A percentile compares a stretch with the other conserved stretches of the same genome.
These are phyloP conservation scores for Metschnikowia matae DNA, from an alignment of 805 yeast species.

Conservation along the genomic window DNA sequence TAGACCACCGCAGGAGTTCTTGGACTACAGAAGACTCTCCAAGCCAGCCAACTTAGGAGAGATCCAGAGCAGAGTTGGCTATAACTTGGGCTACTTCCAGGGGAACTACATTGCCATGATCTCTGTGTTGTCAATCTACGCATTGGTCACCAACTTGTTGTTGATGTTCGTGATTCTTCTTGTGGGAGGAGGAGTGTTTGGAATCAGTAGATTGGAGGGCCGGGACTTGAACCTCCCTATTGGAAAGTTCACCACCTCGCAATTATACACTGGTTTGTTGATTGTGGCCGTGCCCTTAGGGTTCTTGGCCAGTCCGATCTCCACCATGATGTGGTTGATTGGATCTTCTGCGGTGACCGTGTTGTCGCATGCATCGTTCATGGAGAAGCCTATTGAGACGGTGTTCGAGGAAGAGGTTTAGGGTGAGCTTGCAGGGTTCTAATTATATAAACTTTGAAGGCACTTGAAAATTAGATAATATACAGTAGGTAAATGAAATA, in stretches of 20 bases:
- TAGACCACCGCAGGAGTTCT: conserved; percentile 90
- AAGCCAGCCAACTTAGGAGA: conserved; percentile 90
- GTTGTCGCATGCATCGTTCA: conserved; percentile 78
- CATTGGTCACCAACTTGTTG: conserved; percentile 79
- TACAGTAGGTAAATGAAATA: background rate
- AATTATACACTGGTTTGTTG: conserved; percentile 78
- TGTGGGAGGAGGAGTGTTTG: conserved; percentile 69
- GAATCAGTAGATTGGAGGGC: conserved; percentile 77
- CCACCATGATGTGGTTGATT: conserved; percentile 87
- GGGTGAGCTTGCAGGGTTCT: background rate
- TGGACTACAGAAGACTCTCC: conserved; percentile 83
- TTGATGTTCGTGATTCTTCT: conserved; percentile 76
- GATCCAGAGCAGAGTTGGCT: conserved; percentile 80
- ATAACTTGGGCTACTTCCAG: conserved; percentile 81
- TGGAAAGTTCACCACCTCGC: conserved; percentile 68
- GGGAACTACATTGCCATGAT: conserved; percentile 81
- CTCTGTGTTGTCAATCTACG: conserved; percentile 70
- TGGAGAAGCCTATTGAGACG: conserved; percentile 95
- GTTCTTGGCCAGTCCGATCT: conserved; percentile 81
- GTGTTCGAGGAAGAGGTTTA: conserved; percentile 80
- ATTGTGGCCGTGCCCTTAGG: conserved; percentile 78
- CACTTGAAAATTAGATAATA: background rate
- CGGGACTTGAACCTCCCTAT: conserved; percentile 75
- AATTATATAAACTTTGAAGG: background rate
- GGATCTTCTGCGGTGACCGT: conserved; percentile 80